phyloP scores from a whole-genome alignment of 441 rosid species.

The Pelargonium australe region DNA sequence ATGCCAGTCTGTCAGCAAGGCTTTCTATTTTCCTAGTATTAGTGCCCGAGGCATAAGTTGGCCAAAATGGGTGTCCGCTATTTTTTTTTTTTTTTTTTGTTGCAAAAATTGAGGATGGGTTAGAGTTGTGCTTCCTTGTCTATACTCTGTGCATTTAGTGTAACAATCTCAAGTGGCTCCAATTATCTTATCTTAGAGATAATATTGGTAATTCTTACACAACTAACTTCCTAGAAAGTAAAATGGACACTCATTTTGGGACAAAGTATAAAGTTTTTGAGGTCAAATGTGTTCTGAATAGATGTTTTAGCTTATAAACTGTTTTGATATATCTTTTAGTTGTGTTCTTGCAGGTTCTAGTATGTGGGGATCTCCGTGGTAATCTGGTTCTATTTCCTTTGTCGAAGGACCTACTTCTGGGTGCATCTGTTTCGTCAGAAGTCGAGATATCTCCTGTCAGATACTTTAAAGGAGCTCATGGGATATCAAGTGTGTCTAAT shows the following conservation, averaged over 20 bases:
- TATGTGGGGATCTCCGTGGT: conserved; percentile 96
- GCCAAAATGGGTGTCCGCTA: no score
- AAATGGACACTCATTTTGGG: no score
- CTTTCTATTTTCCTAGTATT: background rate
- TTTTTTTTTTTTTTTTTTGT: no score
- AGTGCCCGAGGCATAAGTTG: background rate
- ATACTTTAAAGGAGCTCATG: conserved; percentile 92
- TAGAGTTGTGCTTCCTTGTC: no score
- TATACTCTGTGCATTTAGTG: no score
- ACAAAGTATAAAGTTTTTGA: conserved; percentile 5
- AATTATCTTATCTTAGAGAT: no score
- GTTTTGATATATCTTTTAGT: conserved; percentile 11
- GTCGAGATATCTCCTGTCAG: conserved; percentile 48
- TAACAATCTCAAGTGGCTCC: no score
- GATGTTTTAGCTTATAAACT: background rate
- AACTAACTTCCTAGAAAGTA: no score
- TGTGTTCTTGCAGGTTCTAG: conserved; percentile 56
- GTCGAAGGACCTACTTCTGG: conserved; percentile 39
- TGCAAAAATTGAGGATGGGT: no score
- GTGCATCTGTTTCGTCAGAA: conserved; percentile 27
- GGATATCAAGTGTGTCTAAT: conserved; percentile 77
- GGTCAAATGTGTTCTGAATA: background rate
- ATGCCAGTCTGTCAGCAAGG: background rate
- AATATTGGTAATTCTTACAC: no score
- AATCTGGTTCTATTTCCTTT: conserved; percentile 76